Conservation (phyloP, 352 stramenopile species). For the Pythium pyrilobum region DNA sequence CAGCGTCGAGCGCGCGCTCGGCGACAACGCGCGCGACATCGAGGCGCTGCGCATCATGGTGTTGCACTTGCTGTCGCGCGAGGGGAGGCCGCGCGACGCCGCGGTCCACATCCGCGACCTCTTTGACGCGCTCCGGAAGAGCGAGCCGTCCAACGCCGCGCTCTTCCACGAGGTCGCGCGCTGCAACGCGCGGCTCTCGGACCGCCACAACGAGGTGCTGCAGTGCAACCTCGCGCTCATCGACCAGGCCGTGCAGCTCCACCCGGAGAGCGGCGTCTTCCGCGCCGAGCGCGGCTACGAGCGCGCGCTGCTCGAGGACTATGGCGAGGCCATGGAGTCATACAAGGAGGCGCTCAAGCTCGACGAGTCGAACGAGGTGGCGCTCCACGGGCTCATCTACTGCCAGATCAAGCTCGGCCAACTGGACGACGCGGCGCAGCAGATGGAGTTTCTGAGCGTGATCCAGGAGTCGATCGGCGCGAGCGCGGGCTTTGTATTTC, state of each 20-base stretch:
- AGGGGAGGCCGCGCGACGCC: conserved; percentile 51
- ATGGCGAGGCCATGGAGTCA: conserved; percentile 70
- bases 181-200: conserved; percentile 60
- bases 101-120: conserved; percentile 53
- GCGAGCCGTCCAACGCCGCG: conserved; percentile 62
- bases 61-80: conserved; percentile 59
- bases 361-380: conserved; percentile 84
- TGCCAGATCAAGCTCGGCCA: conserved; percentile 88
- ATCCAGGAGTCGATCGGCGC: conserved; percentile 86
- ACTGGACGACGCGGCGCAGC: conserved; percentile 86
- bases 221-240: conserved; percentile 66
- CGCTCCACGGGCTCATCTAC: conserved; percentile 90
- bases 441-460: conserved; percentile 90
- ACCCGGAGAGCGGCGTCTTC: conserved; percentile 54
- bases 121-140: conserved; percentile 59
- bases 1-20: conserved; percentile 62
- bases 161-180: conserved; percentile 58
- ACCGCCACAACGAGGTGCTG: conserved; percentile 60
- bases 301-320: conserved; percentile 65
- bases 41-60: conserved; percentile 66
- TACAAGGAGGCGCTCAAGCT: conserved; percentile 85
- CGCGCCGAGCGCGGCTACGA: conserved; percentile 79
- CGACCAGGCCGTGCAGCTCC: conserved; percentile 59
- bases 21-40: conserved; percentile 60
- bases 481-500: conserved; percentile 74